Conservation (phyloP, 441 rosid genomes). For the Pelargonium australe region DNA sequence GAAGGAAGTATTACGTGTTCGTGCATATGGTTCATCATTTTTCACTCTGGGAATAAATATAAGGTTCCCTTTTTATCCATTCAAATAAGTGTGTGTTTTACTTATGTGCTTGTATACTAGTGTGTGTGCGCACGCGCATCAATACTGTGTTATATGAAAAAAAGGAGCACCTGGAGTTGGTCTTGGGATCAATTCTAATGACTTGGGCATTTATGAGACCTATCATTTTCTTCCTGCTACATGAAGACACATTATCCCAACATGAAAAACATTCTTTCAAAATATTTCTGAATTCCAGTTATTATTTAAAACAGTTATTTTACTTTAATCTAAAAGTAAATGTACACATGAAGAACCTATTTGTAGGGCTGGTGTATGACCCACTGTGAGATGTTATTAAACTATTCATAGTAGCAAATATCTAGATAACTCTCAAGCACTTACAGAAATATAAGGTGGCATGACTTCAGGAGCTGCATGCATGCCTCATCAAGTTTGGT, state of each 20-base stretch:
- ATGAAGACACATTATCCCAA: conserved; percentile 1
- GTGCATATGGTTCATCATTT: conserved; percentile 88
- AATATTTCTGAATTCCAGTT: background rate
- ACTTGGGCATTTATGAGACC: background rate
- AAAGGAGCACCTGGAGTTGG: background rate
- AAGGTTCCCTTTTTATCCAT: conserved; percentile 42
- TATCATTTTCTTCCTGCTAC: background rate
- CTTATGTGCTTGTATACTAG: background rate
- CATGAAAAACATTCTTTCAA: background rate
- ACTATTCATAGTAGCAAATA: too few relatives aligned
- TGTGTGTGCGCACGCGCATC: background rate
- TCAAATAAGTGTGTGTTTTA: background rate
- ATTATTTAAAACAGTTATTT: too few relatives aligned
- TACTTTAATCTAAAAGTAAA: too few relatives aligned
- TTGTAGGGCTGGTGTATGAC: too few relatives aligned
- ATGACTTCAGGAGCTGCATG: too few relatives aligned
- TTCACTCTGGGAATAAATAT: conserved; percentile 84
- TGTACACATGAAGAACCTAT: too few relatives aligned
- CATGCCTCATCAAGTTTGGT: too few relatives aligned
- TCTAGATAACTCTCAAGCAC: too few relatives aligned
- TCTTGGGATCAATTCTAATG: background rate
- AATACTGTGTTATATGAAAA: background rate
- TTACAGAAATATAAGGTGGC: too few relatives aligned
- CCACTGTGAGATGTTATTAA: too few relatives aligned
- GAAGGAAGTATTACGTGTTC: conserved; percentile 68